A percentile compares a stretch with the other conserved stretches of the same genome.
These are phyloP conservation scores for Omphalotus guepiniiformis DNA, from an alignment of 768 basidiomycete species.

Conservation along the genomic window DNA sequence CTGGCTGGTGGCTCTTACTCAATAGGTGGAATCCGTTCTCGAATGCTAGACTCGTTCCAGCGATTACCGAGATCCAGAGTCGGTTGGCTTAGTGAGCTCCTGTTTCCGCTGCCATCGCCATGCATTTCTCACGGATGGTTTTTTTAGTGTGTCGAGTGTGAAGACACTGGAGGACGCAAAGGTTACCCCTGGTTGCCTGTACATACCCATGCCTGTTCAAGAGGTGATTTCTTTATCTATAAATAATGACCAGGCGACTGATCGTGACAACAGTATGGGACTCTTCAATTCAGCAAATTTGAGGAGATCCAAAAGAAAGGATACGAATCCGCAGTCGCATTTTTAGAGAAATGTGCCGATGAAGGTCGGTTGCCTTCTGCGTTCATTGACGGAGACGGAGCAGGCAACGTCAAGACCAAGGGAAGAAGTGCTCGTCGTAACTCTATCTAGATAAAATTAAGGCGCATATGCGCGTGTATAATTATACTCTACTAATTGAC, in stretches of 20 bases:
- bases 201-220: constrained; percentile 94
- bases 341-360: constrained; percentile 73
- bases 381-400: constrained; percentile 54
- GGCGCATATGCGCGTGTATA: too few species aligned
- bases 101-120: background rate
- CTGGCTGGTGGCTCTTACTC: constrained; percentile 93
- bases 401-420: constrained; percentile 51
- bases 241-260: background rate
- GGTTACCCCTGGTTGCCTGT: constrained; percentile 79
- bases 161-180: constrained; percentile 97
- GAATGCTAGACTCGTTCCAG: constrained; percentile 68
- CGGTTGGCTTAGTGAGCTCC: constrained; percentile 89
- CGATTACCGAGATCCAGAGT: constrained; percentile 91
- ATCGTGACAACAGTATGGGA: constrained; percentile 67
- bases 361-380: constrained; percentile 82
- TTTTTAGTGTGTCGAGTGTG: constrained; percentile 84
- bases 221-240: constrained; percentile 44
- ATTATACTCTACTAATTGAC: too few species aligned
- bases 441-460: constrained; percentile 60
- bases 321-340: constrained; percentile 64
- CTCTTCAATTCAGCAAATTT: constrained; percentile 85
- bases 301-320: constrained; percentile 86
- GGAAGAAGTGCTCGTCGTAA: constrained; percentile 77
- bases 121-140: constrained; percentile 9
- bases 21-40: constrained; percentile 95